phyloP scores from a whole-genome alignment of 106 monocot genomes.

The Triglochin maritima region DNA sequence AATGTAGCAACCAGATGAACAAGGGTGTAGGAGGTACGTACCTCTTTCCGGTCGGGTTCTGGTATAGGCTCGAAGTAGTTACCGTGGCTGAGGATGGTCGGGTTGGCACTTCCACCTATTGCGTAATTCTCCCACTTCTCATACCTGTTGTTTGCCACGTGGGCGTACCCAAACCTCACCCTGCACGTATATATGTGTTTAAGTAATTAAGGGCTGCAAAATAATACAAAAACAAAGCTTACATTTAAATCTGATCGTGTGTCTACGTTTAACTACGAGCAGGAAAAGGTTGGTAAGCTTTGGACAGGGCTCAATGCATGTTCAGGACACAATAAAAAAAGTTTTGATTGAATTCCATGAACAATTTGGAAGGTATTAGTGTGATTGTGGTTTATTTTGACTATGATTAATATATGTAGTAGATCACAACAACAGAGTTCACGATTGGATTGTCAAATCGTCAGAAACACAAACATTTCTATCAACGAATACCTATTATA shows the following conservation, averaged over 20 bases:
- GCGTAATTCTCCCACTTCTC: constrained; percentile 46
- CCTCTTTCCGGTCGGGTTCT: constrained; percentile 16
- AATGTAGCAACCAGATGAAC: not conserved
- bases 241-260: not conserved
- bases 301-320: not conserved
- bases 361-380: too few relatives aligned
- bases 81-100: constrained; percentile 49
- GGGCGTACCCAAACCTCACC: constrained; percentile 41
- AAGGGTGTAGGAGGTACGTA: not conserved
- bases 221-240: not conserved
- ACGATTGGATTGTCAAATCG: too few relatives aligned
- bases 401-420: too few relatives aligned
- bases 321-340: too few relatives aligned
- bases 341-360: too few relatives aligned
- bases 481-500: too few relatives aligned
- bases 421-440: too few relatives aligned
- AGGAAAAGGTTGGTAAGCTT: not conserved
- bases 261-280: not conserved
- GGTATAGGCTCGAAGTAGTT: constrained; percentile 35
- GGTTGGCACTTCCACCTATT: constrained; percentile 44
- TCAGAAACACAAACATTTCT: too few relatives aligned
- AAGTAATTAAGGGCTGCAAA: not conserved
- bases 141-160: constrained; percentile 49
- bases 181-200: constrained; percentile 7
- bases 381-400: too few relatives aligned